These are phyloP conservation scores for Talaromyces sp. DNA, from an alignment of 2,329 filamentous ascomycete genomes.

Conservation along the genomic window DNA sequence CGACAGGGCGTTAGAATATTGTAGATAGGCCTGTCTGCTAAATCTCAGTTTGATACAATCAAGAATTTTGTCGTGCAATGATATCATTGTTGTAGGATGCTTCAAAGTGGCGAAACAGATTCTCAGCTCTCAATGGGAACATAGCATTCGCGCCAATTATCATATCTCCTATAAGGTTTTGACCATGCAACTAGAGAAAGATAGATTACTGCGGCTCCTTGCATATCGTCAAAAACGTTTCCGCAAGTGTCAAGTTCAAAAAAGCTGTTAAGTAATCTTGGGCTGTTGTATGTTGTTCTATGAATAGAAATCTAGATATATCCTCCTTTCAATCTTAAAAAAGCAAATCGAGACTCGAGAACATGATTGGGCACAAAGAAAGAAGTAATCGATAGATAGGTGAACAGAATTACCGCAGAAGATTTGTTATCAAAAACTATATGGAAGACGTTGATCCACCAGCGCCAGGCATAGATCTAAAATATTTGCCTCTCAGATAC, in stretches of 20 bases:
- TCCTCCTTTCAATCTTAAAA: not conserved
- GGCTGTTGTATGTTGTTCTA: not conserved
- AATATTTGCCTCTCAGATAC: not conserved
- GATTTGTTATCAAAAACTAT: not conserved
- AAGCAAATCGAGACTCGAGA: not conserved
- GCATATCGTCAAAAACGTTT: not conserved
- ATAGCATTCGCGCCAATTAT: not conserved
- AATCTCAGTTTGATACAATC: too few species aligned
- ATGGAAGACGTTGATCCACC: not conserved
- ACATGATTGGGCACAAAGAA: not conserved
- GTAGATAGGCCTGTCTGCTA: too few species aligned
- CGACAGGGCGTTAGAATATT: too few species aligned
- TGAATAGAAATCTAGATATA: not conserved
- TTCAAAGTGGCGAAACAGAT: not conserved
- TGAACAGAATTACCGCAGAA: not conserved
- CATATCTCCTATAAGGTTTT: not conserved
- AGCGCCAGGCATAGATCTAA: not conserved
- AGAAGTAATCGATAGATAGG: not conserved
- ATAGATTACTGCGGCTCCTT: not conserved
- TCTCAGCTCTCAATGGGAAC: not conserved
- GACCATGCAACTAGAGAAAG: not conserved
- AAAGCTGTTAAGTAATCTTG: not conserved
- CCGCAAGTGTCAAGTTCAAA: not conserved
- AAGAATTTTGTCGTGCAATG: not conserved
- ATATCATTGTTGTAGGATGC: not conserved